Evolutionary conservation across 83 land plant genomes (phyloP).

Genomic region (Thuja plicata): DNA sequence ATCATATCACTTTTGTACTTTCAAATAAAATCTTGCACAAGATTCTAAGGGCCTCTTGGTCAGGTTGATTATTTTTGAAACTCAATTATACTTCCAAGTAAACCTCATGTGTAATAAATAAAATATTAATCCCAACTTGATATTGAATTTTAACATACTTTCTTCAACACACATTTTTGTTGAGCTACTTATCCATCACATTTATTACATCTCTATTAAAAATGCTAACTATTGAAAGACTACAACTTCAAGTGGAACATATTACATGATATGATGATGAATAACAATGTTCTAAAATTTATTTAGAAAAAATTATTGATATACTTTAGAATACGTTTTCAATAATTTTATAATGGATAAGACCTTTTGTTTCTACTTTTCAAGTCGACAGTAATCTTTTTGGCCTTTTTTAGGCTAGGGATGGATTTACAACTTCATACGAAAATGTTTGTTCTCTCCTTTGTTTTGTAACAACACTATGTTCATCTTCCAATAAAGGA

Average conservation of each 20-base stretch:
- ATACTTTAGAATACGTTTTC: not conserved
- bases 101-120: not conserved
- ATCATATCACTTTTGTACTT: not conserved
- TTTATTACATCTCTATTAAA: not conserved
- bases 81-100: not conserved
- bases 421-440: too few species aligned
- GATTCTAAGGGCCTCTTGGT: not conserved
- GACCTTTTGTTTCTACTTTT: not conserved
- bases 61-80: not conserved
- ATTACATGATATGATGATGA: not conserved
- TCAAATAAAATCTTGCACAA: not conserved
- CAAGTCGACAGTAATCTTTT: not conserved
- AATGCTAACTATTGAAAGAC: not conserved
- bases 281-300: not conserved
- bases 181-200: not conserved
- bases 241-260: not conserved
- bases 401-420: too few species aligned
- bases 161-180: not conserved
- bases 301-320: not conserved
- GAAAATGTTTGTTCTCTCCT: too few species aligned
- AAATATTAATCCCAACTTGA: not conserved
- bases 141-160: not conserved
- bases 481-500: too few species aligned
- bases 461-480: too few species aligned
- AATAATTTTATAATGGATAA: not conserved